phyloP scores from a whole-genome alignment of 2,329 filamentous ascomycete genomes.

The Colletotrichum lini region DNA sequence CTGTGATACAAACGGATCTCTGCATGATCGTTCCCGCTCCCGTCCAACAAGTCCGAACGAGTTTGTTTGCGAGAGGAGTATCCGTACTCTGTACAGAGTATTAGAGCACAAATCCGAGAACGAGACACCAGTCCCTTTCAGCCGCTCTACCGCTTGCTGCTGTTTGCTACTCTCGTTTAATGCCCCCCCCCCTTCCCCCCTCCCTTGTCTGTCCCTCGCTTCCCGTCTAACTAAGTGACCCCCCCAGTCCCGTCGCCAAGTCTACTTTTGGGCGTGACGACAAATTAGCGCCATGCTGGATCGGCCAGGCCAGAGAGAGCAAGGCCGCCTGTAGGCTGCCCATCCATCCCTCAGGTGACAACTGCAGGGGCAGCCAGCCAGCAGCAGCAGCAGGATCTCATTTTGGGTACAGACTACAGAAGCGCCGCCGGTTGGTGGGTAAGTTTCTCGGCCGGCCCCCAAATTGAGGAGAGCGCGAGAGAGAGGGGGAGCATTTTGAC shows the following conservation, averaged over 20 bases:
- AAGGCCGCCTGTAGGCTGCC: not conserved
- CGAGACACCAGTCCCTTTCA: not conserved
- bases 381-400: not conserved
- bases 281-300: constrained; percentile 17
- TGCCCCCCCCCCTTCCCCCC: too few relatives aligned
- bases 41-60: not conserved
- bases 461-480: constrained; percentile 9
- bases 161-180: too few relatives aligned
- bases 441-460: constrained; percentile 11
- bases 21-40: not conserved
- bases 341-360: constrained; percentile 6
- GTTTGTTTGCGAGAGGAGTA: too few relatives aligned
- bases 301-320: constrained; percentile 6
- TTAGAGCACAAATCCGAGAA: too few relatives aligned
- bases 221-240: not conserved
- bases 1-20: not conserved
- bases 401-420: not conserved
- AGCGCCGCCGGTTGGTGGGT: constrained; percentile 9
- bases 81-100: too few relatives aligned
- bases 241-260: constrained; percentile 11
- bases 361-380: constrained; percentile 1
- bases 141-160: not conserved
- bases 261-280: not conserved
- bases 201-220: too few relatives aligned
- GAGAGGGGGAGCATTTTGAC: not conserved